Percentiles rank a stretch among this genome's conserved stretches.
phyloP scores from a whole-genome alignment of 805 yeast species.

The Kuraishia ogatae region DNA sequence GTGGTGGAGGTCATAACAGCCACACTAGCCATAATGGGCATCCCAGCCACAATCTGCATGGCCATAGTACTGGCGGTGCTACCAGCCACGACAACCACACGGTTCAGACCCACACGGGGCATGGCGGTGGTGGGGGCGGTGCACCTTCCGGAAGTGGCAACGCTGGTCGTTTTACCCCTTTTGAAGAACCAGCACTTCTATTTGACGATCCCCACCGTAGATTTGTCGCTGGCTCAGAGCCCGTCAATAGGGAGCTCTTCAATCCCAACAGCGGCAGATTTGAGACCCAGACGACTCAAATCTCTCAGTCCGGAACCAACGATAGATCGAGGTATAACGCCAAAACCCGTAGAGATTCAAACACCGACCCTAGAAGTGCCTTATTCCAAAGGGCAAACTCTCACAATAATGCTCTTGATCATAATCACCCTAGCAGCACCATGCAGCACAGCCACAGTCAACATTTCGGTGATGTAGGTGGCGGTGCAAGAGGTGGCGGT shows the following conservation, averaged over 20 bases:
- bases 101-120: too few relatives aligned
- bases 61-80: too few relatives aligned
- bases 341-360: background rate
- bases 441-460: background rate
- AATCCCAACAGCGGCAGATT: slow-evolving; percentile 7
- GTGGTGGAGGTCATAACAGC: background rate
- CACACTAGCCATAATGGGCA: background rate
- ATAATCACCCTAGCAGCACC: too few relatives aligned
- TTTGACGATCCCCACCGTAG: slow-evolving; percentile 1
- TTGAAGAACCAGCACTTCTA: background rate
- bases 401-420: background rate
- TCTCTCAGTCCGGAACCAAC: background rate
- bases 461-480: background rate
- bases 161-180: background rate
- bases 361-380: background rate
- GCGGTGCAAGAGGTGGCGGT: background rate
- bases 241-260: slow-evolving; percentile 6
- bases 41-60: too few relatives aligned
- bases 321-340: background rate
- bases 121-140: too few relatives aligned
- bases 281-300: slow-evolving; percentile 1
- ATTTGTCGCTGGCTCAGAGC: slow-evolving; percentile 3
- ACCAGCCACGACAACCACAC: too few relatives aligned
- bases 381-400: background rate
- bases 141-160: background rate